Percentiles rank a stretch among this genome's conserved stretches.
Conservation (phyloP, 2,329 filamentous ascomycete genomes). For the Pseudogymnoascus sp. region DNA sequence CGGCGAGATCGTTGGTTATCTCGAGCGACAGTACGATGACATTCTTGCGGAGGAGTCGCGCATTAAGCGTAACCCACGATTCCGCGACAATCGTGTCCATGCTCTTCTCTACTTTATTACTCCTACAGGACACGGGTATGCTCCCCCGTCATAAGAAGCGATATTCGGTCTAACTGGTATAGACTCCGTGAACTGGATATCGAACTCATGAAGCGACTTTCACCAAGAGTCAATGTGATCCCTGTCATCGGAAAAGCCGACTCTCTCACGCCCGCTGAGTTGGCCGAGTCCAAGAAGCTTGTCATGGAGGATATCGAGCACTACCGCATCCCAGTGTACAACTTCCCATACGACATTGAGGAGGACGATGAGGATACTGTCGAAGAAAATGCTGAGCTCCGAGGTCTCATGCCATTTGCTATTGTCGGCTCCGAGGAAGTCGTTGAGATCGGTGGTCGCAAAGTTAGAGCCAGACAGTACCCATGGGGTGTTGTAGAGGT, state of each 20-base stretch:
- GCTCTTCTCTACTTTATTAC: slow-evolving; percentile 99
- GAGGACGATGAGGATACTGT: slow-evolving; percentile 99
- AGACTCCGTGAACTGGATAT: slow-evolving; percentile 98
- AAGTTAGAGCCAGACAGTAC: slow-evolving; percentile 92
- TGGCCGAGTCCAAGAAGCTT: slow-evolving; percentile 98
- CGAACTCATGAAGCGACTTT: slow-evolving; percentile 98
- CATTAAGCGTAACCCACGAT: slow-evolving; percentile 99
- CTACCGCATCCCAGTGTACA: slow-evolving; percentile 98
- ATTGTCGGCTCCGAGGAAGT: slow-evolving; percentile 97
- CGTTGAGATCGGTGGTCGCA: slow-evolving; percentile 85
- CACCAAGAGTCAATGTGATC: slow-evolving; percentile 96
- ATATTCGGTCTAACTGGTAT: slow-evolving; percentile 11
- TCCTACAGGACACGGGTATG: slow-evolving; percentile 87
- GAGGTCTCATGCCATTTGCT: slow-evolving; percentile 96
- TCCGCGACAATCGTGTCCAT: slow-evolving; percentile 98
- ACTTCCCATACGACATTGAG: slow-evolving; percentile 99
- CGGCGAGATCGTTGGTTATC: slow-evolving; percentile 93
- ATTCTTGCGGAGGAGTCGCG: slow-evolving; percentile 98
- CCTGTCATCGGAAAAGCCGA: slow-evolving; percentile 98
- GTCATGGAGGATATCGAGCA: slow-evolving; percentile 99
- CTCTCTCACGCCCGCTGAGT: slow-evolving; percentile 88
- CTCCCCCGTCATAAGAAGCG: slow-evolving; percentile 15
- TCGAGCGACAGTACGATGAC: slow-evolving; percentile 98
- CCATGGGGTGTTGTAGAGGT: slow-evolving; percentile 99
- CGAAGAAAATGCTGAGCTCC: slow-evolving; percentile 95